Evolutionary conservation across 1,284 basidiomycete species (phyloP).

Genomic region (Ceratorhiza oryzae-sativae): DNA sequence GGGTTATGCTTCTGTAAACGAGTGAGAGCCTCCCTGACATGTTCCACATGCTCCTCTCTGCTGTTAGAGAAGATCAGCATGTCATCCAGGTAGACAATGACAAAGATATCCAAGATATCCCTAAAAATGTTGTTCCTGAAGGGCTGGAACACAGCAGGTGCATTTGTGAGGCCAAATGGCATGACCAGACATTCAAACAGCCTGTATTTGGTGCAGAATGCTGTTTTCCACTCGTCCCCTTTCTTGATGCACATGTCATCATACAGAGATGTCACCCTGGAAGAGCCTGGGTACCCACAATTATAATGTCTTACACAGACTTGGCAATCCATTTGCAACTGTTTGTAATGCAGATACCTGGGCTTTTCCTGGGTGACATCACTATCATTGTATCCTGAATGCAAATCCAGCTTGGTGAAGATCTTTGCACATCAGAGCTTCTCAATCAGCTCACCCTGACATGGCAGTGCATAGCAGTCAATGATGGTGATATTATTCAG

Average conservation of each 20-base stretch:
- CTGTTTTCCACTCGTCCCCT: constrained; percentile 38
- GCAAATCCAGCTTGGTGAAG: constrained; percentile 46
- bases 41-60: constrained; percentile 33
- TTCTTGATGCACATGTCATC: constrained; percentile 25
- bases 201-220: constrained; percentile 48
- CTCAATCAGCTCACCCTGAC: too few relatives aligned
- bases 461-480: too few relatives aligned
- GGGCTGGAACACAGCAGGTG: constrained; percentile 39
- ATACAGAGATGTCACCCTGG: too few relatives aligned
- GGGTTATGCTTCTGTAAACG: constrained; percentile 41
- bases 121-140: constrained; percentile 36
- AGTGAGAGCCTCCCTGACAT: constrained; percentile 46
- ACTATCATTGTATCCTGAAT: constrained; percentile 45
- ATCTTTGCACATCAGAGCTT: too few relatives aligned
- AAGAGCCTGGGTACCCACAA: too few relatives aligned
- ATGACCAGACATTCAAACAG: constrained; percentile 52
- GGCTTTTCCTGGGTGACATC: too few relatives aligned
- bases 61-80: constrained; percentile 43
- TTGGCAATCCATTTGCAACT: too few relatives aligned
- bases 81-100: constrained; percentile 42
- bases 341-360: too few relatives aligned
- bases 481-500: too few relatives aligned
- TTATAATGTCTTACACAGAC: too few relatives aligned
- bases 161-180: constrained; percentile 43
- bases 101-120: constrained; percentile 18